Percentiles rank a stretch among this genome's conserved stretches.
Evolutionary conservation across 2,329 filamentous ascomycete species (phyloP).

Genomic region (Cladosporium sp.): DNA sequence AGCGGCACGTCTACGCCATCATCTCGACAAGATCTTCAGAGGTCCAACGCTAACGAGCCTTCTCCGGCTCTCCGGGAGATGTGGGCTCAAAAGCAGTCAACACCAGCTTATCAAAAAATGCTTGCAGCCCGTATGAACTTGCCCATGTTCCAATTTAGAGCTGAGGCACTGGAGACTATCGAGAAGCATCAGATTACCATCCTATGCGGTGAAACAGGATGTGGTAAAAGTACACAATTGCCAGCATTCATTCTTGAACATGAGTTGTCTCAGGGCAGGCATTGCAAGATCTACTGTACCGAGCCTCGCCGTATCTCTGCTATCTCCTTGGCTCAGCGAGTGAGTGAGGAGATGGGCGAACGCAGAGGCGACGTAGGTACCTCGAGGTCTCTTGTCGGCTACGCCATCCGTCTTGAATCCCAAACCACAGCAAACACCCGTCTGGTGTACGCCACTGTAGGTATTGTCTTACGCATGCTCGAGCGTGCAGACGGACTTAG

Average conservation of each 20-base stretch:
- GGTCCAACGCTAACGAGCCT: conserved; percentile 11
- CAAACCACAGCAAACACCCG: conserved; percentile 78
- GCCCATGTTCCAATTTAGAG: conserved; percentile 82
- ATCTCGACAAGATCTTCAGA: conserved; percentile 19
- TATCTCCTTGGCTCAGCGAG: conserved; percentile 85
- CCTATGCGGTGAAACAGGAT: conserved; percentile 93
- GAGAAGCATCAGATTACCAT: conserved; percentile 82
- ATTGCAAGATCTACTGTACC: conserved; percentile 92
- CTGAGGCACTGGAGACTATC: conserved; percentile 72
- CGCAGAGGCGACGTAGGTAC: conserved; percentile 77
- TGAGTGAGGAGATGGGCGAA: conserved; percentile 93
- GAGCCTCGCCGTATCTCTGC: conserved; percentile 94
- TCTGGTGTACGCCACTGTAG: conserved; percentile 79
- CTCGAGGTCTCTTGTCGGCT: conserved; percentile 78
- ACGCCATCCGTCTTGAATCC: conserved; percentile 88
- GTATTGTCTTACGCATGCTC: conserved; percentile 97
- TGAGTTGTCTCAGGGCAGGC: conserved; percentile 71
- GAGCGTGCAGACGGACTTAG: conserved; percentile 81
- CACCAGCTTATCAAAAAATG: conserved; percentile 69
- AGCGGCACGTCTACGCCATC: conserved; percentile 32
- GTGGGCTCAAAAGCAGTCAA: conserved; percentile 50
- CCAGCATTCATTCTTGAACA: conserved; percentile 90
- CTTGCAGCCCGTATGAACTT: conserved; percentile 70
- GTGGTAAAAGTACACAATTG: conserved; percentile 96
- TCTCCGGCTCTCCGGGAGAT: conserved; percentile 45